Conservation (phyloP, 2,329 filamentous ascomycete species). For the Myriosclerotinia scirpicola region DNA sequence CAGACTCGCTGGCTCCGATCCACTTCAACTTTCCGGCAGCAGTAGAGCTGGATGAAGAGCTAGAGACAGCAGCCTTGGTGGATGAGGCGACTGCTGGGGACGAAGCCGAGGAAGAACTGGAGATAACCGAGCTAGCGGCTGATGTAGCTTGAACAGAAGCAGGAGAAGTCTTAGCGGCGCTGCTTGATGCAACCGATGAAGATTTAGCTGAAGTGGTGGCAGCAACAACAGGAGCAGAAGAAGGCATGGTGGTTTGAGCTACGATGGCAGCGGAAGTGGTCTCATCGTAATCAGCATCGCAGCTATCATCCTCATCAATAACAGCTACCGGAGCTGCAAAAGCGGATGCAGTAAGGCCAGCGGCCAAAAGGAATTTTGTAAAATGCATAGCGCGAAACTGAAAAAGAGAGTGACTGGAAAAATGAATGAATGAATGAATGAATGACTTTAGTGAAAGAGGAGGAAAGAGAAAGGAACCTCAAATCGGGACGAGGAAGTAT, state of each 20-base stretch:
- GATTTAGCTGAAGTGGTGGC: slow-evolving; percentile 1
- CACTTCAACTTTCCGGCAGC: slow-evolving; percentile 28
- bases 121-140: not conserved
- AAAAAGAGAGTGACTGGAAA: slow-evolving; percentile 12
- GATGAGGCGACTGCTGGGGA: not conserved
- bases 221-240: slow-evolving; percentile 4
- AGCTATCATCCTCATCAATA: slow-evolving; percentile 17
- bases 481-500: slow-evolving; percentile 11
- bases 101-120: not conserved
- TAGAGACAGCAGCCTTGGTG: not conserved
- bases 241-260: slow-evolving; percentile 11
- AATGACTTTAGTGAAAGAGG: slow-evolving; percentile 11
- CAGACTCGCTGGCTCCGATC: slow-evolving; percentile 47
- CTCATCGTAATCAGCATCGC: slow-evolving; percentile 16
- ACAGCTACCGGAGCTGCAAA: slow-evolving; percentile 24
- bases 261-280: slow-evolving; percentile 11
- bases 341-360: slow-evolving; percentile 22
- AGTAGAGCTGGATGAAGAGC: not conserved
- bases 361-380: slow-evolving; percentile 19
- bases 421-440: slow-evolving; percentile 9
- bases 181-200: slow-evolving; percentile 8
- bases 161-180: not conserved
- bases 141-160: not conserved
- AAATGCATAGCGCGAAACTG: slow-evolving; percentile 21
- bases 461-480: slow-evolving; percentile 2